These are phyloP conservation scores for Plasmodium malariae DNA, from an alignment of 169 alveolate species.

Conservation along the genomic window DNA sequence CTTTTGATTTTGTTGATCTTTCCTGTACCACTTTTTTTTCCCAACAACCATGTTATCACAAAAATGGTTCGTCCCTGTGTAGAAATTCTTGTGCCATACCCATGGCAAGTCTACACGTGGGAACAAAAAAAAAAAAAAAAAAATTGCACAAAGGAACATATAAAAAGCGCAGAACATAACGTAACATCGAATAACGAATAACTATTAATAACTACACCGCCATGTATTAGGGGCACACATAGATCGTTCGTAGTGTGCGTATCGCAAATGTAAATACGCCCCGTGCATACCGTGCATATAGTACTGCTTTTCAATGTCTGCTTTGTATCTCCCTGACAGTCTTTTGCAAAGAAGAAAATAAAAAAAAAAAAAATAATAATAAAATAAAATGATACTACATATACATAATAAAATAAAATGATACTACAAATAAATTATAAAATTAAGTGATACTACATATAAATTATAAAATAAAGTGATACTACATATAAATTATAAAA, in stretches of 20 bases:
- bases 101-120: conserved; percentile 86
- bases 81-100: conserved; percentile 90
- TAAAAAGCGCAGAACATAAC: background rate
- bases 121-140: background rate
- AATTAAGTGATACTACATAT: background rate
- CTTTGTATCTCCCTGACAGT: conserved; percentile 86
- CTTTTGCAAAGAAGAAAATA: conserved; percentile 56
- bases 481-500: background rate
- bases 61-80: conserved; percentile 85
- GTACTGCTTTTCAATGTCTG: conserved; percentile 90
- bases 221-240: no score
- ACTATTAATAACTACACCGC: no score
- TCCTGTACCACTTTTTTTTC: conserved; percentile 88
- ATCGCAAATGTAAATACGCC: no score
- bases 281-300: conserved; percentile 84
- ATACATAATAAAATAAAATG: no score
- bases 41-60: conserved; percentile 89
- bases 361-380: background rate
- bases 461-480: no score
- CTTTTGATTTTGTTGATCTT: conserved; percentile 80
- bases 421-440: no score
- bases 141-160: background rate
- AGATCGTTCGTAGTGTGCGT: no score
- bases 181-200: no score
- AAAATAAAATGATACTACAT: background rate